Evolutionary conservation across 306 rosid species (phyloP), one percentile per base, ranked within the genome.

Genomic region (Parietaria judaica): DNA sequence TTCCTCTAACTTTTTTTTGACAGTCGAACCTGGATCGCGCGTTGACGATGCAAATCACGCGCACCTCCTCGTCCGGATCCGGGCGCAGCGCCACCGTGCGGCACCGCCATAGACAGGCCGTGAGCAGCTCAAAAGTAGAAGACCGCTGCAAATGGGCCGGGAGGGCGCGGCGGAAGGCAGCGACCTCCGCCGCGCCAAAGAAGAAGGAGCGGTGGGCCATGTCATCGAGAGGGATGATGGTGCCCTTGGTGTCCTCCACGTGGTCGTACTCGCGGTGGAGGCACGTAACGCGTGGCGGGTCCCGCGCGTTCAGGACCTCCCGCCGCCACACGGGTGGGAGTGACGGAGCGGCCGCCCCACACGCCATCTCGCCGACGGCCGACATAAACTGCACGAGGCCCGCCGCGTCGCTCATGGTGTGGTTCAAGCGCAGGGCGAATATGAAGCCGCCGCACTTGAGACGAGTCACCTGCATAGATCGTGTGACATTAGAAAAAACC

Each of bases 21-120:
- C n/a, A n/a, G 15, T 76, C 31, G 47, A 87, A 70, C 23, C 43
- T 83, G 53, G 51, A 3, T 0, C 84, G 84, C 0, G 84, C 72
- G 3, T 70, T 73, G 1, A 78, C 80, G 0, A 75, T 49, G 67
- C 74, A 83, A 2, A 80, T 8, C 3, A 83, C 55, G 63, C 89
- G 83, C 23, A 80, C 84, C 70, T 83, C 86, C 41, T 83, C 80
- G 0, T 78, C 62, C 0, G 4, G 36, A 6, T 83, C 80, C 0
- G 65, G 60, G 11, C 66, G 69, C 4, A 81, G 44, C 0, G 86
- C 78, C 5, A 50, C 17, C 5, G 83, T 81, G 41, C 89, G 82
- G 58, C 89, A 84, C 7, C 86, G 78, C 89, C 89, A 84, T 0
- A 84, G 84, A 17, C 67, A 66, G 0, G 89, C 89, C 0, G 79